Percentiles rank a stretch among this genome's conserved stretches.
Conservation (phyloP, 179 eudicot genomes). For the Silene vulgaris region DNA sequence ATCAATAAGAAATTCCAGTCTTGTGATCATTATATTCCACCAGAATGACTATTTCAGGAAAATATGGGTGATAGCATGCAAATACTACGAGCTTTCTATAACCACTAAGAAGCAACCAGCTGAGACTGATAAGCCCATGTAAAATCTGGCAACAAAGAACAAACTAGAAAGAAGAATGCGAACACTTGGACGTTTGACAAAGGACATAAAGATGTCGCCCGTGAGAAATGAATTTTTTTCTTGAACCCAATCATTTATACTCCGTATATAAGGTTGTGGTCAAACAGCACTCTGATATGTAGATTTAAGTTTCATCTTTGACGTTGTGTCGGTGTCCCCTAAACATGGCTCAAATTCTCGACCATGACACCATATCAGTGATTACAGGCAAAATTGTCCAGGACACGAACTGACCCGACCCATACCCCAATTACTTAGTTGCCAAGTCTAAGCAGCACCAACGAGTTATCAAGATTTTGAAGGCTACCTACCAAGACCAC, state of each 20-base stretch:
- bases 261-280: background rate
- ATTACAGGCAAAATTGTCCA: background rate
- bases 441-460: background rate
- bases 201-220: background rate
- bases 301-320: slow-evolving; percentile 3
- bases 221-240: background rate
- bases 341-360: background rate
- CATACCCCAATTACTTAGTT: background rate
- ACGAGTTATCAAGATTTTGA: background rate
- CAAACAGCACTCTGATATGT: background rate
- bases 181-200: background rate
- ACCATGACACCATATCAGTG: background rate
- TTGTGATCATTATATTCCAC: background rate
- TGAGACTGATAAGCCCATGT: background rate
- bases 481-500: background rate
- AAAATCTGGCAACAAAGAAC: background rate
- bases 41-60: background rate
- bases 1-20: background rate
- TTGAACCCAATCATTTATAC: background rate
- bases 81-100: too few relatives aligned
- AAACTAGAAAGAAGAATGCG: background rate
- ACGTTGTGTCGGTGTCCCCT: background rate
- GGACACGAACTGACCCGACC: background rate
- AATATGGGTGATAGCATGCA: background rate
- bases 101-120: background rate